Evolutionary conservation across 306 rosid genomes (phyloP).

Genomic region (Cucurbita maxima): DNA sequence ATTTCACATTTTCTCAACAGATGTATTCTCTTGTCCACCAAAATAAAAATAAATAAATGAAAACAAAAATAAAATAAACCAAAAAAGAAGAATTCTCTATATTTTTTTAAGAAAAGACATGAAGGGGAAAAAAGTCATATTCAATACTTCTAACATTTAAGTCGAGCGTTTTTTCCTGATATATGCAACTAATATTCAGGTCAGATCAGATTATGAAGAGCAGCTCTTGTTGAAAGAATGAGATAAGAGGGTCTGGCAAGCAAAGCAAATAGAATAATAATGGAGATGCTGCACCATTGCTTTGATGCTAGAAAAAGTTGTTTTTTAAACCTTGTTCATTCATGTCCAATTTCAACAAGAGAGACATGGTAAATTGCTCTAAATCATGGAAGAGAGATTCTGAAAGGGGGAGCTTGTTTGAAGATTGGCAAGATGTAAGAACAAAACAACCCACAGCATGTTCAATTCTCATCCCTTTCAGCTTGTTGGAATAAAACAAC

Average conservation of each 20-base stretch:
- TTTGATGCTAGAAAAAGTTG: background rate
- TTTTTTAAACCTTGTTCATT: background rate
- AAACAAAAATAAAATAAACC: no score
- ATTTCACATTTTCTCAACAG: background rate
- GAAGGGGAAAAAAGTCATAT: background rate
- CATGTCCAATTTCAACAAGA: background rate
- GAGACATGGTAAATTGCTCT: background rate
- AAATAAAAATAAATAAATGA: no score
- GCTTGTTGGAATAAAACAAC: background rate
- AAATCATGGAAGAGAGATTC: background rate
- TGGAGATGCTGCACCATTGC: background rate
- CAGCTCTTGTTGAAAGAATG: background rate
- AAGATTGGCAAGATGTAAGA: conserved; percentile 1
- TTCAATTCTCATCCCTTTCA: background rate
- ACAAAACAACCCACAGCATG: background rate
- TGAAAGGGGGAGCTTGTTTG: background rate
- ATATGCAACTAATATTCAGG: background rate
- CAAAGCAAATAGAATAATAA: conserved; percentile 13
- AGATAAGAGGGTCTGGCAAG: conserved; percentile 1
- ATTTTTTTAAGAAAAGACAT: background rate
- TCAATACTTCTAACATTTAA: background rate
- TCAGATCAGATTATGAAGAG: background rate
- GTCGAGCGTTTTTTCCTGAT: background rate
- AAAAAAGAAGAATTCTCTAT: background rate
- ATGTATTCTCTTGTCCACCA: background rate